Evolutionary conservation across 805 yeast species (phyloP).

Genomic region (Teunomyces lycoperdinae): DNA sequence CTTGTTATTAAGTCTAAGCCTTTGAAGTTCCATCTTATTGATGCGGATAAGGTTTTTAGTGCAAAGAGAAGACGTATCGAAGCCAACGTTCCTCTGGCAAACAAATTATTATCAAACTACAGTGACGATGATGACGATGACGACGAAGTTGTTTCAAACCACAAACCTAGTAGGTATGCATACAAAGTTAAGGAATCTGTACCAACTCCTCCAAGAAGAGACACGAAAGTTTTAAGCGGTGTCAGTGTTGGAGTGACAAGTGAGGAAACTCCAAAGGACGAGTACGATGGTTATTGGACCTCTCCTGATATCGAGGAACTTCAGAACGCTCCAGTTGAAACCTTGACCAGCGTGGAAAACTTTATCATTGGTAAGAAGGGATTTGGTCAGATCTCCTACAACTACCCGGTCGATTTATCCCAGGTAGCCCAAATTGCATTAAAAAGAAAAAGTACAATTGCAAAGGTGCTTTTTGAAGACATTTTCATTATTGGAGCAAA

Average conservation of each 20-base stretch:
- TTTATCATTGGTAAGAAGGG: conserved; percentile 69
- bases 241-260: conserved; percentile 10
- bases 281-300: conserved; percentile 61
- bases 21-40: conserved; percentile 37
- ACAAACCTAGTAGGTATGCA: conserved; percentile 10
- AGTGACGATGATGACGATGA: conserved; percentile 23
- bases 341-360: conserved; percentile 54
- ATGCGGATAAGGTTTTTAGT: conserved; percentile 39
- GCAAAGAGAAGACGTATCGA: conserved; percentile 31
- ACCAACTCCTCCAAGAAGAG: conserved; percentile 1
- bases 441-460: conserved; percentile 35
- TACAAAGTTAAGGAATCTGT: conserved; percentile 8
- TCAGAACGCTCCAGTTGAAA: conserved; percentile 38
- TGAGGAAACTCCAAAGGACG: background rate
- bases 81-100: conserved; percentile 13
- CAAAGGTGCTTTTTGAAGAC: conserved; percentile 35
- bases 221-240: conserved; percentile 10
- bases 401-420: conserved; percentile 66
- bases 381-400: conserved; percentile 65
- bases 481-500: conserved; percentile 42
- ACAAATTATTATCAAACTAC: conserved; percentile 9
- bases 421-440: conserved; percentile 43
- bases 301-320: conserved; percentile 60
- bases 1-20: conserved; percentile 41
- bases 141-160: conserved; percentile 12